Base-by-base conservation (phyloP, 129 eudicot species). In the Lactuca saligna region DNA sequence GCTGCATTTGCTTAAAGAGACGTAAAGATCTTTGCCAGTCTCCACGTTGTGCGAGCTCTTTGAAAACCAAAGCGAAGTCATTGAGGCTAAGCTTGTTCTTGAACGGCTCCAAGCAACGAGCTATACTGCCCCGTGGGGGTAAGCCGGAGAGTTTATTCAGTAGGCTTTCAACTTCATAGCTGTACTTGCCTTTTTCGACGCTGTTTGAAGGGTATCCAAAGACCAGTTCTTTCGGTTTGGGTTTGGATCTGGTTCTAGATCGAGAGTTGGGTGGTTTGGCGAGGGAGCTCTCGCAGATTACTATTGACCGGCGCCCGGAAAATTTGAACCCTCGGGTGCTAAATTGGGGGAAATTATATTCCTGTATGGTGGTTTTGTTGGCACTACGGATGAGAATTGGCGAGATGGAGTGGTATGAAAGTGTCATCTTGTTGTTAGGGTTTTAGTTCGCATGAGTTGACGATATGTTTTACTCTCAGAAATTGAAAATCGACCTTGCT, bases 11-110 rank as follows among this genome's bases (percentile, higher is more conserved):
- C 66, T 92, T 92, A 60, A 92, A 92, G 14, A 92, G 70, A 12
- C 98, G 86, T 1, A 92, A 78, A 1, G 98, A 88, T 7, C 98
- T 57, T 34, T 92, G 98, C 98, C 98, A 92, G 58, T 92, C 98
- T 9, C 95, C 88, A 15, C 98, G 91, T 1, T 72, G 84, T 3
- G 98, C 98, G 34, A 92, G 88, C 64, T 92, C 98, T 67, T 83
- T 86, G 69, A 92, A 92, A 6, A 92, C 95, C 20, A 67, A 73
- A 56, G 91, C 79, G 42, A 92, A 92, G 62, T 92, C 98, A 51
- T 83, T 84, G 8, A 88, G 81, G 38, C 88, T 84, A 20, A 89
- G 86, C 72, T 87, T 92, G 77, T 88, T 92, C 57, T 80, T 86
- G 66, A 86, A 92, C 10, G 87, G 65, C 54, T 92, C 98, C 49